A percentile compares a stretch with the other conserved stretches of the same genome.
Evolutionary conservation across 495 filamentous ascomycete genomes (phyloP).

Genomic region (Neurospora tetraspora): DNA sequence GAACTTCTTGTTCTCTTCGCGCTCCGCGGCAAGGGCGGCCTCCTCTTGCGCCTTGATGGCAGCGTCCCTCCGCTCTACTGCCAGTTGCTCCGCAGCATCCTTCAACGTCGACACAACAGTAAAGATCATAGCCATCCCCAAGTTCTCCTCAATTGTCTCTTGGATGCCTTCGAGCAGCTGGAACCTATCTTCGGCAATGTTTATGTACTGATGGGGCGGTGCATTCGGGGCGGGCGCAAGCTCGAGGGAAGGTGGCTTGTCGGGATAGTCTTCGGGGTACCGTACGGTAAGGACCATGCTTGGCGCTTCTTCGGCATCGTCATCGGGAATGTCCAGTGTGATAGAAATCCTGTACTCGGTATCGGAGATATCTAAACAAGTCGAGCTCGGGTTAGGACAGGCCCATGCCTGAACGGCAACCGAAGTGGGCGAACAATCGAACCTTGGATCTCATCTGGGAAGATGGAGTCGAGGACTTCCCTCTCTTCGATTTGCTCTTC

Average conservation of each 20-base stretch:
- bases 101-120: constrained; percentile 79
- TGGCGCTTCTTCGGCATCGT: constrained; percentile 43
- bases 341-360: constrained; percentile 78
- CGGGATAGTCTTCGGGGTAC: constrained; percentile 81
- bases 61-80: constrained; percentile 53
- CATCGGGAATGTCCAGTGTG: constrained; percentile 59
- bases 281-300: constrained; percentile 70
- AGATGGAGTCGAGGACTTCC: constrained; percentile 95
- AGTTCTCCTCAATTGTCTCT: constrained; percentile 70
- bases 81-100: constrained; percentile 73
- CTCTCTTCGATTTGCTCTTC: constrained; percentile 95
- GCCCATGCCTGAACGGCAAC: background rate
- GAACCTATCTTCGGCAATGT: constrained; percentile 53
- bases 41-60: constrained; percentile 55
- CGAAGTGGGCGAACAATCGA: constrained; percentile 2
- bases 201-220: constrained; percentile 49
- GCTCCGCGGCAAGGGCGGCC: constrained; percentile 59
- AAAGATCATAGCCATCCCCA: constrained; percentile 98
- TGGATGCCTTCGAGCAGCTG: constrained; percentile 57
- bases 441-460: constrained; percentile 96
- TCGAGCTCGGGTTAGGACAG: background rate
- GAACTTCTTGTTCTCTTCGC: constrained; percentile 93
- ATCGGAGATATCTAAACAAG: constrained; percentile 64
- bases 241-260: constrained; percentile 70
- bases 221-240: constrained; percentile 62